Evolutionary conservation across 2,329 filamentous ascomycete genomes (phyloP).

Genomic region (Hymenoscyphus infarciens): DNA sequence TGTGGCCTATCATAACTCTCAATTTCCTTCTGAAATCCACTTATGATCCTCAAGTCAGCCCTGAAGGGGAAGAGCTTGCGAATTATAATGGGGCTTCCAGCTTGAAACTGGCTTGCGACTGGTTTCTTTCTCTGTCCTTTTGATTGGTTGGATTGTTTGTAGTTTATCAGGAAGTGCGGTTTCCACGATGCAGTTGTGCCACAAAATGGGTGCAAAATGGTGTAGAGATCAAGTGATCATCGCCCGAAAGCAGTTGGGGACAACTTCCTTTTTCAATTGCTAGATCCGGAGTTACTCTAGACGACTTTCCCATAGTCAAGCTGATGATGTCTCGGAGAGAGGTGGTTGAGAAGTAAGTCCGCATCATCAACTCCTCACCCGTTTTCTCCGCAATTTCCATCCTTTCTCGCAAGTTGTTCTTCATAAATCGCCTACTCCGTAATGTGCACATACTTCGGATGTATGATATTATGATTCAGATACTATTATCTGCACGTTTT

Average conservation of each 20-base stretch:
- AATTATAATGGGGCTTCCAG: neutral
- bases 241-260: neutral
- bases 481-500: neutral
- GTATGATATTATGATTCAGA: no score
- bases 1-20: neutral
- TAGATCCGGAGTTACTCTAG: neutral
- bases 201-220: neutral
- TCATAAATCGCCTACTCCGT: constrained; percentile 1
- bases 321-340: neutral
- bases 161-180: neutral
- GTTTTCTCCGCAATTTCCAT: neutral
- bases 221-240: neutral
- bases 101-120: neutral
- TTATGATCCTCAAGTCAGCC: neutral
- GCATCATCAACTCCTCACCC: neutral
- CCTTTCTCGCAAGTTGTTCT: neutral
- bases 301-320: neutral
- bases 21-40: neutral
- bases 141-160: neutral
- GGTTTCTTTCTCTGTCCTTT: neutral
- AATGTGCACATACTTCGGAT: neutral
- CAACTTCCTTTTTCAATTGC: neutral
- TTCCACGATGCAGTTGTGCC: neutral
- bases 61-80: neutral
- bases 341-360: neutral